Conservation (phyloP, 345 rosid species). For the Chamaenerion angustifolium region DNA sequence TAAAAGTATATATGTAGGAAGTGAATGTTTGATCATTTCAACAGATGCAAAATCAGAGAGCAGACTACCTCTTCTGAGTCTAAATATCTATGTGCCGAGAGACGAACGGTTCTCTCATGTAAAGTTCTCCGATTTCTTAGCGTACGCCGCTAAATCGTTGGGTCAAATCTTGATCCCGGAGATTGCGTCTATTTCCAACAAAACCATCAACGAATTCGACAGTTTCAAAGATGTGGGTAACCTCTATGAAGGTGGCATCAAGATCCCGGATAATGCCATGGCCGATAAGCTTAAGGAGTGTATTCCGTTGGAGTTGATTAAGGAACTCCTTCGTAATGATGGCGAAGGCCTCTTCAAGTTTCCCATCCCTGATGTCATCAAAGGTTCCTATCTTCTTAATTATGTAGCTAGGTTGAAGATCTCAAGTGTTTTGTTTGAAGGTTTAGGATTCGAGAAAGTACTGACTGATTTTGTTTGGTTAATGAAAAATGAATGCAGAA, state of each 20-base stretch:
- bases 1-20: no score
- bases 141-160: slow-evolving; percentile 60
- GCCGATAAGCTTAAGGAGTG: slow-evolving; percentile 36
- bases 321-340: slow-evolving; percentile 67
- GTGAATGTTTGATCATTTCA: no score
- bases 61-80: slow-evolving; percentile 54
- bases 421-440: no score
- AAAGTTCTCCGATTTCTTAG: slow-evolving; percentile 82
- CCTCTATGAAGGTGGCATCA: slow-evolving; percentile 59
- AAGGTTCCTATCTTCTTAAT: slow-evolving; percentile 25
- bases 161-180: slow-evolving; percentile 57
- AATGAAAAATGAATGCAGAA: slow-evolving; percentile 29
- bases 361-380: slow-evolving; percentile 75
- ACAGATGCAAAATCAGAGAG: slow-evolving; percentile 55
- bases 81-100: slow-evolving; percentile 75
- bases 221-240: slow-evolving; percentile 49
- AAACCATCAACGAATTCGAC: slow-evolving; percentile 76
- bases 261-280: slow-evolving; percentile 19
- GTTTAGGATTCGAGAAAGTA: no score
- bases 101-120: slow-evolving; percentile 71
- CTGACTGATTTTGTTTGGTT: no score
- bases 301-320: slow-evolving; percentile 80
- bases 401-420: no score
- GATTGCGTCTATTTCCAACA: slow-evolving; percentile 48
- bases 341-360: slow-evolving; percentile 63